phyloP scores from a whole-genome alignment of 1,284 basidiomycete species.

The Naganishia sp. region DNA sequence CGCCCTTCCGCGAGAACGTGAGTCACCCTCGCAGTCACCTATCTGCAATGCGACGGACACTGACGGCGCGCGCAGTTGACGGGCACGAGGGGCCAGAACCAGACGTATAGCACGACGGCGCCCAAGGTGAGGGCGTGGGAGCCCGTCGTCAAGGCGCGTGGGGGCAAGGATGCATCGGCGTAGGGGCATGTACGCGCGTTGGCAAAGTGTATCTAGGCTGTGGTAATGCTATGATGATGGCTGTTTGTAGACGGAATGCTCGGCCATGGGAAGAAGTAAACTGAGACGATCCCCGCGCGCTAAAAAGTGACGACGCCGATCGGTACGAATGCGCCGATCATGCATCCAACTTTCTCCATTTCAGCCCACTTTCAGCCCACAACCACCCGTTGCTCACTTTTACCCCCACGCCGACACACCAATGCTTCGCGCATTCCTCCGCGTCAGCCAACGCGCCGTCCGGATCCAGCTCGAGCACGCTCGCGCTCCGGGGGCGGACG shows the following conservation, averaged over 20 bases:
- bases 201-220: too few relatives aligned
- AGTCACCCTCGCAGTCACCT: not conserved
- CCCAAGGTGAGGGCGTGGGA: slow-evolving; percentile 84
- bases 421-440: slow-evolving; percentile 33
- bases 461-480: slow-evolving; percentile 50
- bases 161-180: slow-evolving; percentile 11
- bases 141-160: slow-evolving; percentile 53
- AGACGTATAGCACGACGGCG: slow-evolving; percentile 78
- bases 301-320: too few relatives aligned
- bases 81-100: slow-evolving; percentile 84
- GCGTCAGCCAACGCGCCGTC: slow-evolving; percentile 48
- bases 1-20: slow-evolving; percentile 22
- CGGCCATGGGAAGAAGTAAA: too few relatives aligned
- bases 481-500: slow-evolving; percentile 28
- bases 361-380: too few relatives aligned
- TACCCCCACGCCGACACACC: too few relatives aligned
- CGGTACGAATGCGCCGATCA: not conserved
- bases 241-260: not conserved
- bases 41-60: not conserved
- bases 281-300: too few relatives aligned
- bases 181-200: not conserved
- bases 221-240: not conserved
- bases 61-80: slow-evolving; percentile 65
- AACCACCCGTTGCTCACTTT: not conserved
- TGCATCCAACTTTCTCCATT: too few relatives aligned